phyloP scores from a whole-genome alignment of 2,329 filamentous ascomycete species.

The Sporothrix variecibatus region DNA sequence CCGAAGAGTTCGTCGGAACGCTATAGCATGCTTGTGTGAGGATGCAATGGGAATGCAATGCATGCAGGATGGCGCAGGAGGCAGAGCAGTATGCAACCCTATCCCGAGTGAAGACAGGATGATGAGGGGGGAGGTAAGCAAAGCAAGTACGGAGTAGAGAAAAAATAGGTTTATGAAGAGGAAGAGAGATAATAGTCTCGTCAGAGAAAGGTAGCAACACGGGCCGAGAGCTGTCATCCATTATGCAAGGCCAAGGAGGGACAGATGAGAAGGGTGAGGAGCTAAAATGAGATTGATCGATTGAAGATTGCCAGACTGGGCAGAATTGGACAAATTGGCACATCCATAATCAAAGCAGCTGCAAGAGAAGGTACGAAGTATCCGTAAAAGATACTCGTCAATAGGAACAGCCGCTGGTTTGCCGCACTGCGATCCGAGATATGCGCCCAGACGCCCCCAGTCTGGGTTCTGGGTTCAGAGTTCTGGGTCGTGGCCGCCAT shows the following conservation, averaged over 20 bases:
- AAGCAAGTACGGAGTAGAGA: background rate
- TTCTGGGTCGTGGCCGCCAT: background rate
- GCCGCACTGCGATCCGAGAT: background rate
- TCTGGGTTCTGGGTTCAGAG: background rate
- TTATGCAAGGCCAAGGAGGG: constrained; percentile 5
- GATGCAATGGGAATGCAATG: constrained; percentile 8
- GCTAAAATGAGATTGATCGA: background rate
- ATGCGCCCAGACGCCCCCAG: constrained; percentile 4
- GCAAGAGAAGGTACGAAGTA: background rate
- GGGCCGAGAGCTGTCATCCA: constrained; percentile 11
- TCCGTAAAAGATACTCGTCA: background rate
- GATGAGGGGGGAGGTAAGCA: background rate
- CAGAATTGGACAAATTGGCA: background rate
- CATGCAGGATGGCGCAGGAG: constrained; percentile 6
- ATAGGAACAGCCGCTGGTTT: background rate
- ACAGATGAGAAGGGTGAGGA: background rate
- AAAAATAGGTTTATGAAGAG: too few species aligned
- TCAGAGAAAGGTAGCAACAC: background rate
- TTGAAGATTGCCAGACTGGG: background rate
- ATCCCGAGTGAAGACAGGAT: background rate
- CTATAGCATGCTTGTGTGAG: background rate
- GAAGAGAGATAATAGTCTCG: background rate
- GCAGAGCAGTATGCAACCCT: constrained; percentile 18
- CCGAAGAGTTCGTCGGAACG: constrained; percentile 13
- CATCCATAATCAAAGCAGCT: background rate